Evolutionary conservation across 2,329 filamentous ascomycete genomes (phyloP), one percentile per base, ranked within the genome.

Genomic region (Cryoendolithus antarcticus): DNA sequence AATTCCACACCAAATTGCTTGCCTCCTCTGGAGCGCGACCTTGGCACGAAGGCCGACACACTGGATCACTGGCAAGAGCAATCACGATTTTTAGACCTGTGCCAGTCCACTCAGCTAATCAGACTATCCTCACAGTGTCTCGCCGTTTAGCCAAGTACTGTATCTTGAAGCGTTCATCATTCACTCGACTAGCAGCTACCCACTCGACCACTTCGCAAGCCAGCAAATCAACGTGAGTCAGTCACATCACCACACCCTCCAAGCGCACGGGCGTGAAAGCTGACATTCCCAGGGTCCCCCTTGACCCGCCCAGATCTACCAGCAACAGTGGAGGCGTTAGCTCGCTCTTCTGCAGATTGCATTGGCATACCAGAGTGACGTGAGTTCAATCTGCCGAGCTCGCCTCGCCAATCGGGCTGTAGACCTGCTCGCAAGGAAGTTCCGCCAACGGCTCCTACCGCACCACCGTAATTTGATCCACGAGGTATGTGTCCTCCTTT

Each of bases 261-360:
- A 11, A n/a, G n/a, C 12, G 32, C 32, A 12, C 34, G 38, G 38
- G 36, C 30, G 38, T 40, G 15, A 9, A 28, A 10, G 31, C 35
- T 39, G 32, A 32, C 30, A 40, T 60, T 51, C 57, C 60, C 60
- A 57, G 54, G 57, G 27, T 31, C 54, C 50, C 48, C 56, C 56
- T 47, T 44, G 46, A 48, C 49, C 46, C 44, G 48, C 47, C 50
- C 44, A 54, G 50, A 54, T 51, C 44, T 38, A 49, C 42, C 48
- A 48, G 44, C 53, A 53, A 47, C 53, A 56, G 66, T 57, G 65
- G 67, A 70, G 64, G 63, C 67, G 67, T 70, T 70, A 67, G 63
- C 60, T 70, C 67, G 66, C 66, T 41, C 64, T 60, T 70, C 64
- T 69, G 61, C 65, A 59, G 42, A 58, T 59, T 59, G 51, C 53